A percentile compares a stretch with the other conserved stretches of the same genome.
phyloP scores from a whole-genome alignment of 306 rosid species.

The Inga leiocalycina region DNA sequence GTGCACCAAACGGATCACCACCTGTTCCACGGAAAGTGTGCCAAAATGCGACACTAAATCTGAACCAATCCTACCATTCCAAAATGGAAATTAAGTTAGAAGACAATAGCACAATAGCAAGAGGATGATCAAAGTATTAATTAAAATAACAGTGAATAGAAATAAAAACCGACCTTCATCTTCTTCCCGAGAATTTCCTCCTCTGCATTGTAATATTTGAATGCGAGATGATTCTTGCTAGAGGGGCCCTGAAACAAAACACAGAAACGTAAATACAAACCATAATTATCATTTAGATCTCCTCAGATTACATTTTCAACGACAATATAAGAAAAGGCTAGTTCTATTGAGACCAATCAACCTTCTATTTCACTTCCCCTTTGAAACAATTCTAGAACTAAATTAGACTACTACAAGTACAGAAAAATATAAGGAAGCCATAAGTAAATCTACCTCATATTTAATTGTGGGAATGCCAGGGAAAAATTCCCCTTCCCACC shows the following conservation, averaged over 20 bases:
- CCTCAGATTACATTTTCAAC: not conserved
- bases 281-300: not conserved
- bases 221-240: constrained; percentile 81
- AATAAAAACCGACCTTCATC: constrained; percentile 76
- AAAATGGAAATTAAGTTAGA: constrained; percentile 20
- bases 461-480: constrained; percentile 73
- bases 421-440: not conserved
- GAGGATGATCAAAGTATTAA: not conserved
- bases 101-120: constrained; percentile 4
- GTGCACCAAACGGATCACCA: constrained; percentile 86
- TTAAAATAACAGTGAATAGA: constrained; percentile 8
- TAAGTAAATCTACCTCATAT: constrained; percentile 61
- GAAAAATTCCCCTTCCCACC: constrained; percentile 88
- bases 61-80: constrained; percentile 78
- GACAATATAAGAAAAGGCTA: not conserved
- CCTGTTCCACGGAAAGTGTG: constrained; percentile 97
- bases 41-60: constrained; percentile 99
- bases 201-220: constrained; percentile 84
- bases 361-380: not conserved
- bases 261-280: not conserved
- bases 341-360: not conserved
- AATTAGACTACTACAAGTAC: not conserved
- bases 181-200: constrained; percentile 90
- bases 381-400: not conserved
- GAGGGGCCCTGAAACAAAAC: constrained; percentile 69